Base-by-base conservation (phyloP, 2,329 filamentous ascomycete genomes). In the Coniochaeta sp. region DNA sequence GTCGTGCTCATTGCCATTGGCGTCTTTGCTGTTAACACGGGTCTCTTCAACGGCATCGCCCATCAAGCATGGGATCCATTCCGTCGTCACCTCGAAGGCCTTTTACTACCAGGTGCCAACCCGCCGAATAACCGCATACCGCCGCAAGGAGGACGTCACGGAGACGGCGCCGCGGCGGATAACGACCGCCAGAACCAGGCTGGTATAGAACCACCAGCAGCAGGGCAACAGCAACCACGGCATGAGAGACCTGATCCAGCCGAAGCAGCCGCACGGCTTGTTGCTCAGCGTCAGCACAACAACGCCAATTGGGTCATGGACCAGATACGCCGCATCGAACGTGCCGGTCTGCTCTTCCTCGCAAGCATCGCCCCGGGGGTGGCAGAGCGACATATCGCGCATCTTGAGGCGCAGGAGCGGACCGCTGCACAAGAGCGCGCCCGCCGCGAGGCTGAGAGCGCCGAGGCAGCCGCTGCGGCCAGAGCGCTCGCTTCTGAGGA, bases 341-440 rank as follows among this genome's bases (percentile, higher is more conserved):
- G 86, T 63, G 81, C 84, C 19, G 77, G 82, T 0, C 77, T 88
- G 17, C 74, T 89, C 26, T 88, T 89, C 66, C 73, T 89, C 24
- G 86, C 86, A 22, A 89, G 86, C 68, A 80, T 89, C 62, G 83
- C 85, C 1, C 86, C 86, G 1, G 86, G 86, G 10, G 79, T 89
- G 26, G 85, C 85, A 0, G 86, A 89, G 71, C 75, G 84, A 56
- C 86, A 89, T 62, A 87, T 89, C 62, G 81, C 80, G 26, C 78
- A 82, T 52, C 70, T 85, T 2, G 82, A 85, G 65, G 81, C 79
- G 4, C 78, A 82, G 59, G 79, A 77, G 42, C 73, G 78, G 57
- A 75, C 71, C 2, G 80, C 80, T 64, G 69, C 73, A 44, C 71
- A 77, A 62, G 73, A 78, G 28, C 72, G 72, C 64, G 77, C 81